Percentiles rank a stretch among this genome's conserved stretches.
These are phyloP conservation scores for Backusella tuberculispora DNA, from an alignment of 192 early-diverging fungal genomes.

Conservation along the genomic window DNA sequence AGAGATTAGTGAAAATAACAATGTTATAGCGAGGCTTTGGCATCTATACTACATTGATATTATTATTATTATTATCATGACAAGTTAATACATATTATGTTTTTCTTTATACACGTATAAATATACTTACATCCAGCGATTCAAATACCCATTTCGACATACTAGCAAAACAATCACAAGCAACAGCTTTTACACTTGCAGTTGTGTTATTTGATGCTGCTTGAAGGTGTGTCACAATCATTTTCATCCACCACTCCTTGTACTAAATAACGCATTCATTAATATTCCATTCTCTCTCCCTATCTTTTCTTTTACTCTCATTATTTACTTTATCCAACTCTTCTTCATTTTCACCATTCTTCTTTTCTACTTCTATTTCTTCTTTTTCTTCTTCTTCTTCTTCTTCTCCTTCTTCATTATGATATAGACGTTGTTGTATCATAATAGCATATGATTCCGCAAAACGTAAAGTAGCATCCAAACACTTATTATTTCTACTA, in stretches of 20 bases:
- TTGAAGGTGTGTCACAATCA: constrained; percentile 49
- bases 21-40: constrained; percentile 42
- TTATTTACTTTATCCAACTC: not conserved
- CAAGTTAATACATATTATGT: not conserved
- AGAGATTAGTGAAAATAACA: constrained; percentile 47
- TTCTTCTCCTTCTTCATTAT: not conserved
- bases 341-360: too few species aligned
- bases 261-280: not conserved
- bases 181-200: constrained; percentile 42
- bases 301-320: not conserved
- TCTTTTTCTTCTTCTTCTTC: not conserved
- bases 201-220: constrained; percentile 41
- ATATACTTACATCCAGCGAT: constrained; percentile 42
- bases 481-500: not conserved
- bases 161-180: constrained; percentile 54
- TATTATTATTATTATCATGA: not conserved
- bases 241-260: constrained; percentile 47
- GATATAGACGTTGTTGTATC: not conserved
- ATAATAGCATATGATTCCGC: constrained; percentile 8
- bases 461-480: not conserved
- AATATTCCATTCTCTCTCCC: not conserved
- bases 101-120: not conserved
- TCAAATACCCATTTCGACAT: constrained; percentile 48
- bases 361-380: too few species aligned
- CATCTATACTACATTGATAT: constrained; percentile 35